phyloP scores from a whole-genome alignment of 495 filamentous ascomycete species.

The Xylaria venustula region DNA sequence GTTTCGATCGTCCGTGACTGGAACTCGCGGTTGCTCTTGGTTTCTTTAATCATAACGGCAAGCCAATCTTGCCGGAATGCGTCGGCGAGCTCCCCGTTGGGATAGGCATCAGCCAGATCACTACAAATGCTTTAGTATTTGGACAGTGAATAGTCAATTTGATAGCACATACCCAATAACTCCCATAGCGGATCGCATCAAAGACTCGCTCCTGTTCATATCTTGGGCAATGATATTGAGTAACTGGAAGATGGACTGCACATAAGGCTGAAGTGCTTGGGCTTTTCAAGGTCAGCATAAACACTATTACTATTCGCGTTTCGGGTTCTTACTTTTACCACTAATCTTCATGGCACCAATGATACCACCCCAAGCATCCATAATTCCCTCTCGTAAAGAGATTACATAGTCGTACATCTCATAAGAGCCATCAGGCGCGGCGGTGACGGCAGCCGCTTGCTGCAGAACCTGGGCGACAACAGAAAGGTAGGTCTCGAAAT shows the following conservation, averaged over 20 bases:
- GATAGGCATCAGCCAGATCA: slow-evolving; percentile 92
- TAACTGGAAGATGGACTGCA: slow-evolving; percentile 86
- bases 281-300: slow-evolving; percentile 47
- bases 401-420: slow-evolving; percentile 96
- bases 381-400: slow-evolving; percentile 92
- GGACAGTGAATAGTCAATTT: neutral
- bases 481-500: slow-evolving; percentile 88
- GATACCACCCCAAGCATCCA: slow-evolving; percentile 98
- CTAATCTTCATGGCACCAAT: slow-evolving; percentile 86
- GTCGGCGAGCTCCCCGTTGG: slow-evolving; percentile 77
- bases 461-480: slow-evolving; percentile 92
- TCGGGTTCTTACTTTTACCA: slow-evolving; percentile 62
- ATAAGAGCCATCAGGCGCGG: slow-evolving; percentile 66
- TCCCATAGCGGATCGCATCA: slow-evolving; percentile 92
- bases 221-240: slow-evolving; percentile 80
- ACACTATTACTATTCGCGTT: neutral
- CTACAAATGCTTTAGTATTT: slow-evolving; percentile 53
- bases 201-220: slow-evolving; percentile 80
- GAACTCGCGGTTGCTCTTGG: slow-evolving; percentile 80
- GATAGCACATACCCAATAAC: slow-evolving; percentile 76
- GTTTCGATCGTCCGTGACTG: slow-evolving; percentile 82
- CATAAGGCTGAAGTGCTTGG: slow-evolving; percentile 67
- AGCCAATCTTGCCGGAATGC: slow-evolving; percentile 92
- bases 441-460: slow-evolving; percentile 80
- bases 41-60: slow-evolving; percentile 80